Base-by-base conservation (phyloP, 2,329 filamentous ascomycete genomes). In the Ceratocystiopsis brevicomis region DNA sequence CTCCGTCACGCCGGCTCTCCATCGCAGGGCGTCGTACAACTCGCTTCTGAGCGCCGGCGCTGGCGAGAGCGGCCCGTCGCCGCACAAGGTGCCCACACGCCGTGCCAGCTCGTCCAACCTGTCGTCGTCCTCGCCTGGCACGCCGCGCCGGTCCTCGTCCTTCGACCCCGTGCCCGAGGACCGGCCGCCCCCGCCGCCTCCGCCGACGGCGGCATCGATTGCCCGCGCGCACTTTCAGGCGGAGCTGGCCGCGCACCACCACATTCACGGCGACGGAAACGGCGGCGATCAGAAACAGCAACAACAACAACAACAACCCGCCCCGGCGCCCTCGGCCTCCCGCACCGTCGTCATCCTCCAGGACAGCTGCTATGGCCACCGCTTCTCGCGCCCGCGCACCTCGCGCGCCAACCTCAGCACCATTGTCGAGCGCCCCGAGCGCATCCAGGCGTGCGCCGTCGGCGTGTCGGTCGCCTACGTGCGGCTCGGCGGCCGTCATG, bases 311-410 rank as follows among this genome's bases (percentile, higher is more conserved):
- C 19, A 6, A 6, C 19, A 4, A 21, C 4, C 19, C 19, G 10
- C 25, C 25, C 25, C 25, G 25, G 25, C 25, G 25, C 25, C 25
- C 5, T 6, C 25, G 10, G 57, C 60, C 3, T 60, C 71, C 12
- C 66, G 86, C 47, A 85, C 85, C 0, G 62, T 92, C 5, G 86
- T 96, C 39, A 71, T 98, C 30, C 64, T 98, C 2, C 86, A 96
- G 53, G 90, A 98, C 62, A 78, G 81, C 43, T 94, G 88, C 60
- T 98, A 96, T 57, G 87, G 88, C 19, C 90, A 98, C 61, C 78
- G 86, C 18, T 98, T 78, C 59, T 84, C 87, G 12, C 73, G 90
- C 38, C 85, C 85, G 4, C 78, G 81, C 52, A 80, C 85, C 1
- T 79, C 76, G 18, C 80, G 80, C 53, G 69, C 65, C 38, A 71